Base-by-base conservation (phyloP, 2,329 filamentous ascomycete species). In the Xylariaceae sp. region DNA sequence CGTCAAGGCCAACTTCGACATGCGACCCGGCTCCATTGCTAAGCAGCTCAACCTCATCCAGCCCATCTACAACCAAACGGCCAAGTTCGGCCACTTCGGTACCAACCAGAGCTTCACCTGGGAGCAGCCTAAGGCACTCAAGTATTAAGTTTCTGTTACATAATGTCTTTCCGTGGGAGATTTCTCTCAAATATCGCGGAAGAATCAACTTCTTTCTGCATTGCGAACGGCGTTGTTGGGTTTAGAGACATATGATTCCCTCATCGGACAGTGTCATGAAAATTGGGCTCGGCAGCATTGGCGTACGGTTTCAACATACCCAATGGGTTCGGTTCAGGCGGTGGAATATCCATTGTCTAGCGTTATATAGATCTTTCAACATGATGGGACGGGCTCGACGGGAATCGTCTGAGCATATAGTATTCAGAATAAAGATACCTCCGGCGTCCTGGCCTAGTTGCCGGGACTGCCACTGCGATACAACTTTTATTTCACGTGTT, bases 61-160 rank as follows among this genome's bases (percentile, higher is more conserved):
- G 77, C 94, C 94, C 72, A 96, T 97, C 81, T 99, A 99, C 87
- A 85, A 85, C 83, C 84, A 92, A 81, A 99, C 94, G 56, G 94
- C 94, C 78, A 96, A 96, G 89, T 97, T 97, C 80, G 94, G 94
- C 68, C 94, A 99, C 85, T 99, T 99, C 78, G 81, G 81, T 65
- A 95, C 91, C 77, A 94, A 96, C 88, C 94, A 96, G 84, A 80
- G 75, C 75, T 99, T 99, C 84, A 85, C 80, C 77, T 99, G 94
- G 94, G 94, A 99, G 86, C 84, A 97, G 85, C 92, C 94, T 71
- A 96, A 96, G 89, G 69, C 80, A 66, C 89, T 99, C 71, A 91
- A 88, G 78, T 87, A 89, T 77, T 97, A 96, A 84, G 27, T 49
- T 54, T 41, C 47, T 39, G n/a, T 73, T 68, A 64, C 60, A 59